Conservation (phyloP, 1,284 basidiomycete species). For the Fomitopsis betulina region DNA sequence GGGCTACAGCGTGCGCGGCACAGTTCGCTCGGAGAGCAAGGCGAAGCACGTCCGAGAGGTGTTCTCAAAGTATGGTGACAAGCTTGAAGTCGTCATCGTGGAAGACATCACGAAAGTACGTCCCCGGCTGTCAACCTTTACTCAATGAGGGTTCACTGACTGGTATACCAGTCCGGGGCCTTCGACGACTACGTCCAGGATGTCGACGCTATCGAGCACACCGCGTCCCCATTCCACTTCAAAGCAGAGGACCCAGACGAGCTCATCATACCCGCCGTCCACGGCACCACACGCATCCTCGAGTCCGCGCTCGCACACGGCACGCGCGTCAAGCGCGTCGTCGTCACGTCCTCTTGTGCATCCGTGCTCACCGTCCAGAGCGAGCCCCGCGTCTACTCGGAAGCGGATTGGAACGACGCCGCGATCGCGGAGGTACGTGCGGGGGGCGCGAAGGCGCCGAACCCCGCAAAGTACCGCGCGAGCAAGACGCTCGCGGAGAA, state of each 20-base stretch:
- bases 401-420: conserved; percentile 64
- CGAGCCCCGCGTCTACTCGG: conserved; percentile 28
- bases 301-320: conserved; percentile 13
- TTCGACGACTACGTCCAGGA: conserved; percentile 40
- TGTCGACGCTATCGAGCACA: conserved; percentile 40
- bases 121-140: background rate
- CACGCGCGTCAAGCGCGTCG: conserved; percentile 31
- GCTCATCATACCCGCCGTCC: conserved; percentile 24
- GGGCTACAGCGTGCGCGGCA: conserved; percentile 50
- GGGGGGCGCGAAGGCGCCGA: conserved; percentile 43
- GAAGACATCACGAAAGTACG: conserved; percentile 50
- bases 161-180: conserved; percentile 25
- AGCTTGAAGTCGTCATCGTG: conserved; percentile 47
- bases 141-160: background rate
- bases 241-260: conserved; percentile 30
- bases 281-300: conserved; percentile 21
- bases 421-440: conserved; percentile 48
- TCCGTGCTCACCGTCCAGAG: conserved; percentile 32
- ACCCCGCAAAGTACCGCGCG: conserved; percentile 45
- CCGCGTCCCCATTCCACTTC: conserved; percentile 38
- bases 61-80: conserved; percentile 41
- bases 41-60: conserved; percentile 43
- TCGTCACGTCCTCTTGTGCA: conserved; percentile 58
- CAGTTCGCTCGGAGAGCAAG: conserved; percentile 50
- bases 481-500: conserved; percentile 71